Conservation (phyloP, 2,329 filamentous ascomycete species). For the Colletotrichum sp. region DNA sequence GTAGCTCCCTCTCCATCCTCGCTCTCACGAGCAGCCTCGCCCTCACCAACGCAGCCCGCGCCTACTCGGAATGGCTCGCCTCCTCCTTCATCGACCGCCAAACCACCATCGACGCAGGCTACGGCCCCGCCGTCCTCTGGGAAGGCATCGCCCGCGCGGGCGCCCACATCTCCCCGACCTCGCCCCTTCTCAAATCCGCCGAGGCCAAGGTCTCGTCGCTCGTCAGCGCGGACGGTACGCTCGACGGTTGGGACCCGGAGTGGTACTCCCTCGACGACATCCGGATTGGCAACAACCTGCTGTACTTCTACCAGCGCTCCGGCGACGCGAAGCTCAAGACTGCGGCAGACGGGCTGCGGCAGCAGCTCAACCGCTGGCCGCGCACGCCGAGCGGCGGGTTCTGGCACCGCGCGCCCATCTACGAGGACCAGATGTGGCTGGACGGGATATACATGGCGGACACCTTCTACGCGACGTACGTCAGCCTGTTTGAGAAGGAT, state of each 20-base stretch:
- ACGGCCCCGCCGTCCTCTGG: slow-evolving; percentile 10
- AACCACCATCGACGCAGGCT: not conserved
- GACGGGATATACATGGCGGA: slow-evolving; percentile 60
- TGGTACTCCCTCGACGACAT: slow-evolving; percentile 59
- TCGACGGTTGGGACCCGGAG: slow-evolving; percentile 49
- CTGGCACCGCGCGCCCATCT: slow-evolving; percentile 51
- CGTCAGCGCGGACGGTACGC: slow-evolving; percentile 41
- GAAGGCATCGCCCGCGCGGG: slow-evolving; percentile 10
- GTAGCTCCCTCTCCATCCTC: not conserved
- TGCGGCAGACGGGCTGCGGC: slow-evolving; percentile 50
- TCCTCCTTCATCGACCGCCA: slow-evolving; percentile 11
- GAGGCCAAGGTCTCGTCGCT: slow-evolving; percentile 11
- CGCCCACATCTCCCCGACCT: not conserved
- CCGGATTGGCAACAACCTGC: slow-evolving; percentile 56
- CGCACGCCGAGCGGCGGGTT: slow-evolving; percentile 57
- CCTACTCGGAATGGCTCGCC: slow-evolving; percentile 8
- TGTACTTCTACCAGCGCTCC: slow-evolving; percentile 53
- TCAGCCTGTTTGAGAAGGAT: slow-evolving; percentile 37
- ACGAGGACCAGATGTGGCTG: slow-evolving; percentile 62
- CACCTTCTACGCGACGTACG: slow-evolving; percentile 47
- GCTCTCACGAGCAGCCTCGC: not conserved
- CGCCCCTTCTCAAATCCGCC: not conserved
- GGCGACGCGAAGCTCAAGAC: slow-evolving; percentile 51
- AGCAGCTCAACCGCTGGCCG: slow-evolving; percentile 52
- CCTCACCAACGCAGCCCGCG: not conserved